These are phyloP conservation scores for Rhododendron ferrugineum DNA, from an alignment of 148 eudicot species.

Conservation along the genomic window DNA sequence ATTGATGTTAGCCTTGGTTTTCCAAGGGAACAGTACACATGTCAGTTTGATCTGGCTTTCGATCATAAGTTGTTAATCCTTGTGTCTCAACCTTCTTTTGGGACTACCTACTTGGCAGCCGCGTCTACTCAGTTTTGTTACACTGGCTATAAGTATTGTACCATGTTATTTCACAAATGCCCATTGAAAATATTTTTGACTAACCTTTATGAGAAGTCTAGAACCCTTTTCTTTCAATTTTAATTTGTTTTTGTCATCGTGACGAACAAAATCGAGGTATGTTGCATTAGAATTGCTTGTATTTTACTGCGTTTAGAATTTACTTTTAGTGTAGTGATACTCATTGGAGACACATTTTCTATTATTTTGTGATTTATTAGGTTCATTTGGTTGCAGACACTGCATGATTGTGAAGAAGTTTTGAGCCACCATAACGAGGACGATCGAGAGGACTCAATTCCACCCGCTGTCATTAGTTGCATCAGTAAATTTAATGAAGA, in stretches of 20 bases:
- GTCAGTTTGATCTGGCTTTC: background rate
- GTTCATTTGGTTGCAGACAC: slow-evolving; percentile 44
- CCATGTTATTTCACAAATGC: background rate
- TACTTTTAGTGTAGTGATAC: background rate
- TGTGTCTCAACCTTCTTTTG: background rate
- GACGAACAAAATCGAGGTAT: background rate
- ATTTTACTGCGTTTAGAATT: background rate
- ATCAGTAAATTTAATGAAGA: slow-evolving; percentile 55
- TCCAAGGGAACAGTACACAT: background rate
- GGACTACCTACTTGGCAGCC: background rate
- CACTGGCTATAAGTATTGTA: background rate
- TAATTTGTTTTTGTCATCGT: background rate
- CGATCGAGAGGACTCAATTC: slow-evolving; percentile 38
- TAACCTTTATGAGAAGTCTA: background rate
- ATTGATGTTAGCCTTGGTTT: background rate
- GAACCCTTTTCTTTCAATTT: background rate
- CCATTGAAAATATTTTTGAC: background rate
- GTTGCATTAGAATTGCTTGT: background rate
- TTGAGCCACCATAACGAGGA: slow-evolving; percentile 39
- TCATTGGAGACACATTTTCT: background rate
- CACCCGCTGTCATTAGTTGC: slow-evolving; percentile 43
- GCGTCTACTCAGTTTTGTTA: background rate
- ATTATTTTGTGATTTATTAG: background rate
- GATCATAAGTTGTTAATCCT: background rate
- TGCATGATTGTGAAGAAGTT: slow-evolving; percentile 62